Percentiles rank a stretch among this genome's conserved stretches.
Conservation (phyloP, 2,329 filamentous ascomycete genomes). For the Apiospora arundinis region DNA sequence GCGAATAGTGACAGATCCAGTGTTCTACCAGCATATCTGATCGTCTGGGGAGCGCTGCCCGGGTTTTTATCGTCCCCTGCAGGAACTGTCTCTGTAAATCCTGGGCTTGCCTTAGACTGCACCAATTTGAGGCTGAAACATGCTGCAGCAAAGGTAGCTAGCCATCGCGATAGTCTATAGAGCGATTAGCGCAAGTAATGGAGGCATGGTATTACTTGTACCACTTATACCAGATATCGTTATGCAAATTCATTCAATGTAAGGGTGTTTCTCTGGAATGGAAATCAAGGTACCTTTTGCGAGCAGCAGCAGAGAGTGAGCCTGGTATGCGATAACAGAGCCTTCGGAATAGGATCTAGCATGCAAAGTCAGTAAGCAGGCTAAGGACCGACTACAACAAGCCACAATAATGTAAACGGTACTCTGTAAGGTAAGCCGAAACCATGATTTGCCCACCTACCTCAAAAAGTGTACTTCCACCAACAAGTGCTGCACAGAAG, state of each 20-base stretch:
- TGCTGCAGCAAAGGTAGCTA: constrained; percentile 63
- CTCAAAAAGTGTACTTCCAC: constrained; percentile 67
- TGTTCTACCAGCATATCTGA: constrained; percentile 68
- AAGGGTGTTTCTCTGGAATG: too few relatives aligned
- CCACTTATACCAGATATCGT: background rate
- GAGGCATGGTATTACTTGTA: background rate
- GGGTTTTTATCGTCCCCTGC: constrained; percentile 37
- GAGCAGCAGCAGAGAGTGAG: constrained; percentile 33
- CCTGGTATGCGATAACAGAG: constrained; percentile 33
- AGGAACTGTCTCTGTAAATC: constrained; percentile 48
- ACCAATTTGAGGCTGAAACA: constrained; percentile 64
- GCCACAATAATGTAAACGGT: background rate
- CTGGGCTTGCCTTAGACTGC: constrained; percentile 58
- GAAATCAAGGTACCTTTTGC: constrained; percentile 40
- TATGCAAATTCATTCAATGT: background rate
- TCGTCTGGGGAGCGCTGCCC: constrained; percentile 28
- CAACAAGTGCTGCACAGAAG: constrained; percentile 66
- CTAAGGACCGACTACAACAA: background rate
- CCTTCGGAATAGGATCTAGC: constrained; percentile 35
- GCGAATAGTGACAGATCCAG: constrained; percentile 85
- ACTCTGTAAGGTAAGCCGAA: background rate
- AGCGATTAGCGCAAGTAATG: background rate
- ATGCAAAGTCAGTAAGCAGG: background rate
- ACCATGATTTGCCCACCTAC: constrained; percentile 43
- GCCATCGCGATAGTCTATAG: constrained; percentile 59